A percentile compares a stretch with the other conserved stretches of the same genome.
Conservation (phyloP, 257 asterid genomes). For the Salvia hispanica region DNA sequence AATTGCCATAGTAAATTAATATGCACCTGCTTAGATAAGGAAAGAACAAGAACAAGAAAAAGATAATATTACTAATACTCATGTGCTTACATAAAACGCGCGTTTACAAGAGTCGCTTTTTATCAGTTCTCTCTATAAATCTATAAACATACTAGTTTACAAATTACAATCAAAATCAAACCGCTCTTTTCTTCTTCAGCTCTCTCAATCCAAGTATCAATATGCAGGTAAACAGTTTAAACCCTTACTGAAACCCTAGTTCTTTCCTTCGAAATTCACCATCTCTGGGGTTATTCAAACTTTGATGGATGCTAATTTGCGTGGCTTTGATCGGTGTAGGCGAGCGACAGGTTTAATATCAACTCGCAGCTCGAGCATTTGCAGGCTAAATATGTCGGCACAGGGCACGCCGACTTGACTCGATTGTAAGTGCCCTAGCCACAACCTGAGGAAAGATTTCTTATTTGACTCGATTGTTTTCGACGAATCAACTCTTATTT, state of each 20-base stretch:
- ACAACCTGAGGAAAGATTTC: conserved; percentile 7
- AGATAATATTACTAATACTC: not conserved
- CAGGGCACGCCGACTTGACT: conserved; percentile 96
- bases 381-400: conserved; percentile 99
- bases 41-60: no score
- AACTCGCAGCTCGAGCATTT: conserved; percentile 97
- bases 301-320: conserved; percentile 6
- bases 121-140: no score
- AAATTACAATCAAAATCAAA: no score
- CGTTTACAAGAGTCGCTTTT: conserved; percentile 1
- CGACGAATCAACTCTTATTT: not conserved
- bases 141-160: no score
- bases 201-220: conserved; percentile 5
- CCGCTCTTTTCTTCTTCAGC: not conserved
- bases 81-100: not conserved
- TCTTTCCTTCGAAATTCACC: not conserved
- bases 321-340: conserved; percentile 49
- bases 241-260: conserved; percentile 31
- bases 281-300: not conserved
- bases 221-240: conserved; percentile 36
- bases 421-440: conserved; percentile 73
- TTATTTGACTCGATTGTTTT: not conserved
- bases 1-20: no score
- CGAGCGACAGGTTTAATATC: conserved; percentile 94
- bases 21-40: no score